A percentile compares a stretch with the other conserved stretches of the same genome.
phyloP scores from a whole-genome alignment of 768 basidiomycete genomes.

The Mycena alexandri region DNA sequence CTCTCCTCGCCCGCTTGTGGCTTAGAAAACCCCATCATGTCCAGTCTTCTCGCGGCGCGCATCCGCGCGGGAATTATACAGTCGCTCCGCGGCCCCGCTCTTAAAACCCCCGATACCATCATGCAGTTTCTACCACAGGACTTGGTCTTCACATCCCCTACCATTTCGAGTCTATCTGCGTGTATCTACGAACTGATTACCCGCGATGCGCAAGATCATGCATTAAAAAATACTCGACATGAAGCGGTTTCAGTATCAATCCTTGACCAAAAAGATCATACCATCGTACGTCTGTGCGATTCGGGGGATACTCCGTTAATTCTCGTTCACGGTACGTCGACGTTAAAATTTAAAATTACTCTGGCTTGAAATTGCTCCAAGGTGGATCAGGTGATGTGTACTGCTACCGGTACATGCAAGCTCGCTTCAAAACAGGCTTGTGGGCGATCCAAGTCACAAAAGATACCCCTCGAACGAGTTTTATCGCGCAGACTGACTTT shows the following conservation, averaged over 20 bases:
- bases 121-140: not conserved
- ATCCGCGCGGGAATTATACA: slow-evolving; percentile 13
- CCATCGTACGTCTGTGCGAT: slow-evolving; percentile 9
- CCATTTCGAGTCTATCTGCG: not conserved
- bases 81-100: not conserved
- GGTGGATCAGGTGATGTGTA: slow-evolving; percentile 5
- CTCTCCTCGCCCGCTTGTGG: too few relatives aligned
- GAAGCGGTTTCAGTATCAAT: slow-evolving; percentile 1
- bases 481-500: slow-evolving; percentile 18
- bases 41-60: slow-evolving; percentile 6
- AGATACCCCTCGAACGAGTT: slow-evolving; percentile 12
- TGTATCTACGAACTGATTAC: not conserved
- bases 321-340: slow-evolving; percentile 7
- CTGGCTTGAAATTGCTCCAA: not conserved
- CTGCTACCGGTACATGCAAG: slow-evolving; percentile 6
- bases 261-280: slow-evolving; percentile 3
- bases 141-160: slow-evolving; percentile 19
- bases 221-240: not conserved
- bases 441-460: slow-evolving; percentile 19
- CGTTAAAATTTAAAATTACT: not conserved
- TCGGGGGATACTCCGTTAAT: slow-evolving; percentile 10
- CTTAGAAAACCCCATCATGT: too few relatives aligned
- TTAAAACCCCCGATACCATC: not conserved
- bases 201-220: not conserved
- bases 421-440: slow-evolving; percentile 4